Evolutionary conservation across 805 yeast species (phyloP).

Genomic region (Komagataella pseudopastoris): DNA sequence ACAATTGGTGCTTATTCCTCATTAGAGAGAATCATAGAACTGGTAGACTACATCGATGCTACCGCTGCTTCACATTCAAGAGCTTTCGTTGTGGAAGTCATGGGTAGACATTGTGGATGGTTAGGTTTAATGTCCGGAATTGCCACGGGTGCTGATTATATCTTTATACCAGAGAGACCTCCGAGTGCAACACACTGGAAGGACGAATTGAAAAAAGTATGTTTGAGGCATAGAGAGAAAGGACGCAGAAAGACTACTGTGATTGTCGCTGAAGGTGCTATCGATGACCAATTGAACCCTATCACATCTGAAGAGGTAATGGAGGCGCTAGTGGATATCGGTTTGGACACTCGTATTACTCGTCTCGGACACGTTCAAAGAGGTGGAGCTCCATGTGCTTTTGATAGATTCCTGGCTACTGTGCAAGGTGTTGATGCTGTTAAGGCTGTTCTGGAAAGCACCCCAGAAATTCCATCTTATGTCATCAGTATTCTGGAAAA

Average conservation of each 20-base stretch:
- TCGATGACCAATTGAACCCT: constrained; percentile 52
- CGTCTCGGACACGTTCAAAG: constrained; percentile 73
- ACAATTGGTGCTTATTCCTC: constrained; percentile 78
- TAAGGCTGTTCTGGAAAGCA: constrained; percentile 52
- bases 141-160: constrained; percentile 69
- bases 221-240: constrained; percentile 46
- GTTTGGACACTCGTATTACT: constrained; percentile 67
- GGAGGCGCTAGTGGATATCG: constrained; percentile 49
- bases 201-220: constrained; percentile 51
- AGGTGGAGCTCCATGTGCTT: constrained; percentile 75
- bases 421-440: constrained; percentile 78
- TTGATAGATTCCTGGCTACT: constrained; percentile 59
- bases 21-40: constrained; percentile 57
- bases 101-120: constrained; percentile 92
- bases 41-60: constrained; percentile 72
- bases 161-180: constrained; percentile 72
- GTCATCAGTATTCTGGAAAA: constrained; percentile 65
- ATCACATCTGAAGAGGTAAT: constrained; percentile 55
- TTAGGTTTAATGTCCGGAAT: constrained; percentile 72
- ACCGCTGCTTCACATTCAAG: constrained; percentile 76
- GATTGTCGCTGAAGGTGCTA: constrained; percentile 79
- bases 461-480: constrained; percentile 67
- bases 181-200: constrained; percentile 52
- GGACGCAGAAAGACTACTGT: constrained; percentile 74
- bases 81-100: constrained; percentile 75